Base-by-base conservation (phyloP, 73 alveolate genomes). In the Loxodes magnus region DNA sequence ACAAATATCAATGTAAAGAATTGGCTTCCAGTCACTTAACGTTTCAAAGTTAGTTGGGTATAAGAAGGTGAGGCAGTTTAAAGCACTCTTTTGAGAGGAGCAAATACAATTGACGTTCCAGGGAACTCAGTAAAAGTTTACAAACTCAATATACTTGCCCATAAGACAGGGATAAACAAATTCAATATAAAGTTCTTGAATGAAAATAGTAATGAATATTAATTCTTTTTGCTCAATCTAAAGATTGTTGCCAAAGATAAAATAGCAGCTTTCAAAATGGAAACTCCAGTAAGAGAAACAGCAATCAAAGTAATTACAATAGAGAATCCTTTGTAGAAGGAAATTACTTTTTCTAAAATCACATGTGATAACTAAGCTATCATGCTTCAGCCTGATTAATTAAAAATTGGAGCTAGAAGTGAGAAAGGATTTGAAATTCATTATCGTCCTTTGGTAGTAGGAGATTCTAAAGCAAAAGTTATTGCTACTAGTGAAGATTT, bases 21-120 rank as follows among this genome's bases (percentile, higher is more conserved):
- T 63, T 93, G 99, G 99, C 80, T 93, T 25, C 79, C 87, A 71
- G 67, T 79, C 17, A 81, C 88, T 35, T 92, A 93, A 52, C 70
- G 99, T 79, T 93, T 93, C 72, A 85, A 90, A 36, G 99, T 93
- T 1, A 65, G 92, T 35, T 90, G 96, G 97, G 85, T 74, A 6
- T 57, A 87, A 22, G 96, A 84, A 41, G 97, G 97, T 6, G 90
- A 74, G n/a, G 31, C 22, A 5, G 94, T 76, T 46, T 75, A 71
- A 3, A 58, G 92, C 20, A 61, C 87, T 3, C 80, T 93, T 63
- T 78, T 93, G 35, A 77, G 90, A 67, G 99, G 99, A 35, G 99
- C 98, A 9, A 87, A 77, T 64, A 93, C 97, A 38, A 71, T 93
- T 35, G 99, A 93, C 67, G 94, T 90, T 2, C 81, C 97, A 19